A percentile compares a stretch with the other conserved stretches of the same genome.
Evolutionary conservation across 768 basidiomycete species (phyloP).

Genomic region (Kwoniella europaea): DNA sequence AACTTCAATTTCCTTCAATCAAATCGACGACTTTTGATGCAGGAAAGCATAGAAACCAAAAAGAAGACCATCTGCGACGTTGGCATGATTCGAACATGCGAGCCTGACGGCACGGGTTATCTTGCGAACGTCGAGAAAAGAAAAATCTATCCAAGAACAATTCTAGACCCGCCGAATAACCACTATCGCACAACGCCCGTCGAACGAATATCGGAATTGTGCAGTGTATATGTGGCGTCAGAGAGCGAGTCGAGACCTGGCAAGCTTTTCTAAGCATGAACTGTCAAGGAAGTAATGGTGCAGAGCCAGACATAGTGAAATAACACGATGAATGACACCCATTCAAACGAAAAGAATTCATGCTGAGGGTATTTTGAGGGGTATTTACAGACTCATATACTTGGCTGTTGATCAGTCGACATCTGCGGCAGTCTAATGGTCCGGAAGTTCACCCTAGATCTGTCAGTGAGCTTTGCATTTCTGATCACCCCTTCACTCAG

Average conservation of each 20-base stretch:
- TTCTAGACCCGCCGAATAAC: constrained; percentile 17
- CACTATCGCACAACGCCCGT: constrained; percentile 9
- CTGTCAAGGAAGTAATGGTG: too few species aligned
- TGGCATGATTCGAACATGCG: constrained; percentile 23
- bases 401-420: too few species aligned
- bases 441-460: too few species aligned
- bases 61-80: constrained; percentile 7
- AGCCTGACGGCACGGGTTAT: constrained; percentile 20
- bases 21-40: neutral
- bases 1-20: neutral
- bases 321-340: too few species aligned
- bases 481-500: too few species aligned
- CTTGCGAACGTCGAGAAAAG: neutral
- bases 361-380: too few species aligned
- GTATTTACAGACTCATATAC: too few species aligned
- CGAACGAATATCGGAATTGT: neutral
- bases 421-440: too few species aligned
- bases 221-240: neutral
- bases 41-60: constrained; percentile 4
- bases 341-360: too few species aligned
- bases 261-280: neutral
- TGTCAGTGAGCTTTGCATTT: too few species aligned
- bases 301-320: too few species aligned
- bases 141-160: neutral
- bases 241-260: neutral